Base-by-base conservation (phyloP, 352 stramenopile species). In the Phytopythium cucurbitacearum region DNA sequence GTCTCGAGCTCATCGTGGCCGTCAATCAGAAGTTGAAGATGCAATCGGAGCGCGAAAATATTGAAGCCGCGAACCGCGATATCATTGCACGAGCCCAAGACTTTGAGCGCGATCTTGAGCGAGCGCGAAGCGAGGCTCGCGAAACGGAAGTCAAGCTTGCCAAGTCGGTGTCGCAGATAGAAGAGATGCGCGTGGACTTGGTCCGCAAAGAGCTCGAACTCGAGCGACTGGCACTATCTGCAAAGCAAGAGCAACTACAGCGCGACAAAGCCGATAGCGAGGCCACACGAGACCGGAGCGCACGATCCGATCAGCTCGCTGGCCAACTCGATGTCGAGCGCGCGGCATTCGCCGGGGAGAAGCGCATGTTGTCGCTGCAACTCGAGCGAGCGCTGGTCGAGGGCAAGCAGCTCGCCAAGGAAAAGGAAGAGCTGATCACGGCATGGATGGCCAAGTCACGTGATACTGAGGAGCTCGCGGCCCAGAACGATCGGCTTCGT, bases 1-100 rank as follows among this genome's bases (percentile, higher is more conserved):
- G 75, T 59, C 59, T 88, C 9, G 80, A 88, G 51, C 49, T 90
- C 9, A 71, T 90, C 6, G 65, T 87, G 10, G 56, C 81, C 3
- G 73, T 90, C 11, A 90, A 87, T 52, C 76, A 90, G 39, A 85
- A 84, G 55, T 62, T 80, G 48, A 74, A 76, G 40, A 51, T 69
- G 3, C 59, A 76, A 11, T 13, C 47, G 3, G 67, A 83, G 10
- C 56, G 67, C 15, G 73, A 80, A 40, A 37, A 38, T 2, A 15
- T 71, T 4, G 70, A 71, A 3, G 8, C 32, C 10, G 60, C 64
- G 8, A 52, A 61, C 34, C 54, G 57, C 16, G 37, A 68, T 11
- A 40, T 67, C 5, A 43, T 59, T 10, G 36, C 53, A 21, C 47
- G 69, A 37, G 16, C 63, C 4, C 64, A 68, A 5, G 32, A 49